A percentile compares a stretch with the other conserved stretches of the same genome.
Evolutionary conservation across 345 rosid species (phyloP).

Genomic region (Mangifera indica): DNA sequence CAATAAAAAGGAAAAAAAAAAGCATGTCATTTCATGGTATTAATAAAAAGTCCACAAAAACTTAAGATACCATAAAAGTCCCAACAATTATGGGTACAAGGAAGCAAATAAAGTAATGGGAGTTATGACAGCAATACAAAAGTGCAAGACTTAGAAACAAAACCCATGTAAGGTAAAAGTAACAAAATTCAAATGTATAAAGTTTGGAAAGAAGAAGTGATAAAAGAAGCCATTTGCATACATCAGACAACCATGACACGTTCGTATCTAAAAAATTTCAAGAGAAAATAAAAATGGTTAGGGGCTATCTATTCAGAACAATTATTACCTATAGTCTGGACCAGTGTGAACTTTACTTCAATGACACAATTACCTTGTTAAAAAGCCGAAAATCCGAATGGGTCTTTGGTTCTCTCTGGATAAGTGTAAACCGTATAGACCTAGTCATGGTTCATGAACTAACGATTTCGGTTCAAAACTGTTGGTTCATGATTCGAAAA

Average conservation of each 20-base stretch:
- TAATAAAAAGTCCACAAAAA: not conserved
- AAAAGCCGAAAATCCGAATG: not conserved
- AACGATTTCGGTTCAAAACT: no score
- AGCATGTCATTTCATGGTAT: not conserved
- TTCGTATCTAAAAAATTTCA: not conserved
- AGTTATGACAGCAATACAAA: not conserved
- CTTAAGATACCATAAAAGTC: not conserved
- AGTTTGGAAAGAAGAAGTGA: constrained; percentile 38
- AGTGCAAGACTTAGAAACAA: constrained; percentile 8
- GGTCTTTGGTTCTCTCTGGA: not conserved
- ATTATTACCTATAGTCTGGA: not conserved
- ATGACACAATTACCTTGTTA: not conserved
- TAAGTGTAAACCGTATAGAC: no score
- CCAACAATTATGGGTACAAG: not conserved
- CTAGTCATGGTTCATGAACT: no score
- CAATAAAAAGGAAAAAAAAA: not conserved
- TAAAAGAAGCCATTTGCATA: constrained; percentile 61
- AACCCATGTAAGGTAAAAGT: not conserved
- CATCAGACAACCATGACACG: constrained; percentile 27
- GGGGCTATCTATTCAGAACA: not conserved
- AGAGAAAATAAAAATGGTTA: not conserved
- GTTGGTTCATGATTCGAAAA: no score
- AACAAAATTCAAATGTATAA: not conserved
- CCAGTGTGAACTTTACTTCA: not conserved
- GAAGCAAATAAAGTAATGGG: not conserved